These are phyloP conservation scores for Mitragyna speciosa DNA, from an alignment of 257 asterid genomes.

Conservation along the genomic window DNA sequence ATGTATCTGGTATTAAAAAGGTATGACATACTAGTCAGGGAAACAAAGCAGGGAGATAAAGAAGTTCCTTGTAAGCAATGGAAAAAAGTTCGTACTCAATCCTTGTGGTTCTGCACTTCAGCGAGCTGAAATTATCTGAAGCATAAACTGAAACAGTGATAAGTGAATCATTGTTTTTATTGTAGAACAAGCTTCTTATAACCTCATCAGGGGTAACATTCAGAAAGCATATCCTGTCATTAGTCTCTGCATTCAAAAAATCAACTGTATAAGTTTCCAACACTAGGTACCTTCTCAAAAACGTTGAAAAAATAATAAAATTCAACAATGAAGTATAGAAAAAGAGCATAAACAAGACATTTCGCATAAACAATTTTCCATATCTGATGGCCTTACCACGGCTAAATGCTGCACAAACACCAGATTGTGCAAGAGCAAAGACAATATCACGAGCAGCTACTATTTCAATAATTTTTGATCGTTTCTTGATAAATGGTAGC, in stretches of 20 bases:
- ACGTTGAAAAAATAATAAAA: no score
- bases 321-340: neutral
- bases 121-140: conserved; percentile 89
- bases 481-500: conserved; percentile 83
- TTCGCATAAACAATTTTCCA: neutral
- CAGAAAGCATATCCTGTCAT: conserved; percentile 93
- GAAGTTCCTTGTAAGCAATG: conserved; percentile 6
- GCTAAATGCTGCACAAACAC: conserved; percentile 98
- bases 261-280: conserved; percentile 22
- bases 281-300: no score
- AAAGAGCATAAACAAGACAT: neutral
- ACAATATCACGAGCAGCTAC: conserved; percentile 99
- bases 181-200: conserved; percentile 93
- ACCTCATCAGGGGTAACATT: conserved; percentile 97
- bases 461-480: conserved; percentile 92
- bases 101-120: conserved; percentile 96
- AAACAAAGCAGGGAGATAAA: conserved; percentile 17
- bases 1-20: conserved; percentile 57
- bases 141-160: conserved; percentile 98
- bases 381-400: conserved; percentile 53
- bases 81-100: conserved; percentile 67
- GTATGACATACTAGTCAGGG: conserved; percentile 7
- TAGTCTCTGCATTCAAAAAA: conserved; percentile 66
- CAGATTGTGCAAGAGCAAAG: conserved; percentile 98
- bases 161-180: conserved; percentile 94